These are phyloP conservation scores for Vachellia pachyceras DNA, from an alignment of 306 rosid species.

Conservation along the genomic window DNA sequence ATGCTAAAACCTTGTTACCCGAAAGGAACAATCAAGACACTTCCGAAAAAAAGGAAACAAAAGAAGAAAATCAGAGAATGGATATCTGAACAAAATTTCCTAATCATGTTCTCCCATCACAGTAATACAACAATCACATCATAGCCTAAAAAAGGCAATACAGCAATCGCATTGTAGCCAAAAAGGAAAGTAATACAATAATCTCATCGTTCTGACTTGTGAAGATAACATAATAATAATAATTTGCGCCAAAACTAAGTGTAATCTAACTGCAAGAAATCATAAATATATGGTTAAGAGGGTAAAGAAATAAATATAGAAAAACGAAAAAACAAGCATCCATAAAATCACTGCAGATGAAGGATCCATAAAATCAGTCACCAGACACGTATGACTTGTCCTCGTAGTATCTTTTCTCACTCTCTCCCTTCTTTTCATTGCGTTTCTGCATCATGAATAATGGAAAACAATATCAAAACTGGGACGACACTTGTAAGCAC, in stretches of 20 bases:
- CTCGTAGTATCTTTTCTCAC: conserved; percentile 78
- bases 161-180: neutral
- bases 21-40: neutral
- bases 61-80: neutral
- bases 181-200: neutral
- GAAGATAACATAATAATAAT: neutral
- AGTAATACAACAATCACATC: neutral
- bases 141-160: neutral
- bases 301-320: neutral
- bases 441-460: conserved; percentile 63
- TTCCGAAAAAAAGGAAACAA: neutral
- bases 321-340: neutral
- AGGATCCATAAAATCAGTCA: conserved; percentile 54
- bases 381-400: conserved; percentile 65
- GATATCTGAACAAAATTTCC: neutral
- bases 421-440: conserved; percentile 82
- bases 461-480: neutral
- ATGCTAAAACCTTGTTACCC: neutral
- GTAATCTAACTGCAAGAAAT: neutral
- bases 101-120: neutral
- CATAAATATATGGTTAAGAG: neutral
- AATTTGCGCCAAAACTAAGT: neutral
- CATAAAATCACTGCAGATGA: neutral
- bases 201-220: neutral
- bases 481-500: neutral